phyloP scores from a whole-genome alignment of 345 rosid genomes.

The Hibiscus tridactylites region DNA sequence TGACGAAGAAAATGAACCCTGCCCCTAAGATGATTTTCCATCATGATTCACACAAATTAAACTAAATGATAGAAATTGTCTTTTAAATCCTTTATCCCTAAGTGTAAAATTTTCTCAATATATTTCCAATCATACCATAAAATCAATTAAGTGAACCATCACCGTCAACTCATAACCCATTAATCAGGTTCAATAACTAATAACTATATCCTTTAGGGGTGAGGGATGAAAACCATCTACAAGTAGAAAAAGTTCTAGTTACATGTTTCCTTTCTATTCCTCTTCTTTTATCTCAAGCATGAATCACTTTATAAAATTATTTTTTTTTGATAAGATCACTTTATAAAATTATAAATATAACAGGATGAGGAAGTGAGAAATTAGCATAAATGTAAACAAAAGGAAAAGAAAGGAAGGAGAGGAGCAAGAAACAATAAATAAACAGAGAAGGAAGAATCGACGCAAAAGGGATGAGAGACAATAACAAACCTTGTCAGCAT shows the following conservation, averaged over 20 bases:
- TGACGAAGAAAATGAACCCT: not conserved
- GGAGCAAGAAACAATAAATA: not conserved
- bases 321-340: too few relatives aligned
- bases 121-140: not conserved
- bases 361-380: not conserved
- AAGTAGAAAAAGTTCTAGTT: not conserved
- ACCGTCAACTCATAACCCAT: not conserved
- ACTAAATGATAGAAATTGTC: not conserved
- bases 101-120: not conserved
- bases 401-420: not conserved
- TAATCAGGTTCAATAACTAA: not conserved
- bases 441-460: not conserved
- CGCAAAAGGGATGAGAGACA: not conserved
- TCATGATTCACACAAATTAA: not conserved
- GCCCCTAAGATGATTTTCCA: not conserved
- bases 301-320: too few relatives aligned
- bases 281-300: not conserved
- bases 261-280: not conserved
- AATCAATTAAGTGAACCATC: not conserved
- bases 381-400: not conserved
- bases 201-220: not conserved
- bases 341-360: not conserved
- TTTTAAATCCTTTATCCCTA: not conserved
- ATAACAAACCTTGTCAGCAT: constrained; percentile 65
- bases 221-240: not conserved